These are phyloP conservation scores for Crithidia expoeki DNA, from an alignment of 208 protist genomes.

Conservation along the genomic window DNA sequence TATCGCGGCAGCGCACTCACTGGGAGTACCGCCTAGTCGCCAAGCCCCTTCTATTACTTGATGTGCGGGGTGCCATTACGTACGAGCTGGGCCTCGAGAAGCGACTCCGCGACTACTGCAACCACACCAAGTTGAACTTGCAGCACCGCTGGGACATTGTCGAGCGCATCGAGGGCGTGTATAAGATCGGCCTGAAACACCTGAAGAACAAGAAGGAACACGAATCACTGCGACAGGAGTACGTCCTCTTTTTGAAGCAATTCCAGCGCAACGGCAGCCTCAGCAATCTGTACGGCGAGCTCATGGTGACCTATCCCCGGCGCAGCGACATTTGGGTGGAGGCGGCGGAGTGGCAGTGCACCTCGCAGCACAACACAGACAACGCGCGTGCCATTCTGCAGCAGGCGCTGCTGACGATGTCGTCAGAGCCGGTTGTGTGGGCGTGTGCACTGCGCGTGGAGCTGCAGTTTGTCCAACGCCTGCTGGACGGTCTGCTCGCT, in stretches of 20 bases:
- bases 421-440: constrained; percentile 62
- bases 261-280: constrained; percentile 61
- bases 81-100: constrained; percentile 84
- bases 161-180: constrained; percentile 84
- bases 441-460: constrained; percentile 71
- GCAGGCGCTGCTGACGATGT: constrained; percentile 75
- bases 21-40: constrained; percentile 90
- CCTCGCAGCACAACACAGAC: constrained; percentile 64
- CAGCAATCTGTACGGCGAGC: constrained; percentile 74
- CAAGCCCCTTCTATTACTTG: constrained; percentile 83
- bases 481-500: constrained; percentile 53
- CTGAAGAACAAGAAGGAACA: constrained; percentile 55
- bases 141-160: constrained; percentile 82
- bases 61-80: constrained; percentile 74
- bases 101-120: constrained; percentile 66
- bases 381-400: constrained; percentile 81
- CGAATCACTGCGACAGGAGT: constrained; percentile 65
- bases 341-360: constrained; percentile 73
- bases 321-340: constrained; percentile 77
- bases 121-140: constrained; percentile 66
- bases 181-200: constrained; percentile 81
- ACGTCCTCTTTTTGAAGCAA: constrained; percentile 64
- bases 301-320: constrained; percentile 73
- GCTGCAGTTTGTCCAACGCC: constrained; percentile 64
- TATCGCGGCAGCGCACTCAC: constrained; percentile 76